Base-by-base conservation (phyloP, 2,329 filamentous ascomycete species). In the Gliomastix tumulicola region DNA sequence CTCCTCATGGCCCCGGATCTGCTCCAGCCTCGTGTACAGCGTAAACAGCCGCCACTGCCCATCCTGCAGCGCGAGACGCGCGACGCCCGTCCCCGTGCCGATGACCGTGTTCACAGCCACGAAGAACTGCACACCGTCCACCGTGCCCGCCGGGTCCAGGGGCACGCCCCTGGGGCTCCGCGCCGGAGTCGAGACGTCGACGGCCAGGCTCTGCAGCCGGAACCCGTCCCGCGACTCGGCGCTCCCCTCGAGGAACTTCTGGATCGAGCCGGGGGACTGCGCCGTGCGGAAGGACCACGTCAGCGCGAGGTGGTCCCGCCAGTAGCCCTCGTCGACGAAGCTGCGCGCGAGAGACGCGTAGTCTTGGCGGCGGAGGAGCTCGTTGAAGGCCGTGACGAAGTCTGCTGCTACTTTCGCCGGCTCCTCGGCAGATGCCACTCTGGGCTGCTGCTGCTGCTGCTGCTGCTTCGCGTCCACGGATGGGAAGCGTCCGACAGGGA, bases 21-120 rank as follows among this genome's bases (percentile, higher is more conserved):
- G 63, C 9, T 61, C 49, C 16, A 82, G 51, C 0, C 62, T 58
- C 0, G 77, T 81, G 45, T 70, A 79, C 1, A 82, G 48, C 7
- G 71, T 77, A 43, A 71, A 76, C 1, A 71, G 66, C 50, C 74
- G 76, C 73, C 73, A 81, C 2, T 22, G 13, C 9, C 20, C 30
- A n/a, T 36, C 41, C 10, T 41, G 32, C 21, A 37, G 37, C 12
- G 33, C 36, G 15, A 48, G 22, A 7, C 44, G 34, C 13, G 39
- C 41, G 11, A 43, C 32, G 8, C 46, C 44, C 4, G 34, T 35
- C 4, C 46, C 46, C 3, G 37, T 39, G 7, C 44, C 44, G 3
- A 44, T 19, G 3, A 18, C 22, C 5, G 41, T 43, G 19, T 48
- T 39, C 19, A 47, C 36, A 17, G 41, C 36, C 17, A 47, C 37